These are phyloP conservation scores for Nemania sp. DNA, from an alignment of 2,329 filamentous ascomycete species.

Conservation along the genomic window DNA sequence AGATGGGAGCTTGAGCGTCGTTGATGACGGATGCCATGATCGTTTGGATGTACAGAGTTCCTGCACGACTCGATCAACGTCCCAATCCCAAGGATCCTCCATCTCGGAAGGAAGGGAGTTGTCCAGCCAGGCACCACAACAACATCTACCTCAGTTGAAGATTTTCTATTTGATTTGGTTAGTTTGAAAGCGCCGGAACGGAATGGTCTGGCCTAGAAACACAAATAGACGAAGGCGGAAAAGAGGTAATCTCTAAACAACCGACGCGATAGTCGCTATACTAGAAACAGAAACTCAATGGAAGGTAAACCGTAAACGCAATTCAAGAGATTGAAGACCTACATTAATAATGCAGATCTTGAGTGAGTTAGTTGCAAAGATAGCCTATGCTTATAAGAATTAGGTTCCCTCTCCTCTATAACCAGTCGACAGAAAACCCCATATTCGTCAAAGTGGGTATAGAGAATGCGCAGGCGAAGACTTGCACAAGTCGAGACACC, in stretches of 20 bases:
- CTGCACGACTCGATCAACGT: conserved; percentile 72
- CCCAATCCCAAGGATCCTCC: conserved; percentile 81
- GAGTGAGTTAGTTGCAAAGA: not conserved
- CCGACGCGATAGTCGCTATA: not conserved
- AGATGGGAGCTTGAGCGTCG: conserved; percentile 61
- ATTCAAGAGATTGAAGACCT: conserved; percentile 11
- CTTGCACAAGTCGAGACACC: not conserved
- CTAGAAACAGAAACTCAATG: not conserved
- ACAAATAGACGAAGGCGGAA: not conserved
- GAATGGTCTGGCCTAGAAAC: not conserved
- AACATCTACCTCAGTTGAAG: conserved; percentile 23
- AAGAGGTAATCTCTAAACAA: not conserved
- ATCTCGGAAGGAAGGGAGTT: conserved; percentile 29
- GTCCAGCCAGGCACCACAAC: not conserved
- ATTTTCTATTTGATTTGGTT: conserved; percentile 2
- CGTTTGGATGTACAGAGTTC: conserved; percentile 70
- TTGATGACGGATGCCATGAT: conserved; percentile 59
- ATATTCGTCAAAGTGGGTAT: not conserved
- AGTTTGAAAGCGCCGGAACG: not conserved
- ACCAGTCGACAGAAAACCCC: not conserved
- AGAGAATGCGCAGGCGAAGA: not conserved
- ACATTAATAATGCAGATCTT: conserved; percentile 4
- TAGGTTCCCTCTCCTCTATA: not conserved
- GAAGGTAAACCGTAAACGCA: too few relatives aligned
- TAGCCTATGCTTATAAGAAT: not conserved